Base-by-base conservation (phyloP, 129 eudicot species). In the Flaveria linearis region DNA sequence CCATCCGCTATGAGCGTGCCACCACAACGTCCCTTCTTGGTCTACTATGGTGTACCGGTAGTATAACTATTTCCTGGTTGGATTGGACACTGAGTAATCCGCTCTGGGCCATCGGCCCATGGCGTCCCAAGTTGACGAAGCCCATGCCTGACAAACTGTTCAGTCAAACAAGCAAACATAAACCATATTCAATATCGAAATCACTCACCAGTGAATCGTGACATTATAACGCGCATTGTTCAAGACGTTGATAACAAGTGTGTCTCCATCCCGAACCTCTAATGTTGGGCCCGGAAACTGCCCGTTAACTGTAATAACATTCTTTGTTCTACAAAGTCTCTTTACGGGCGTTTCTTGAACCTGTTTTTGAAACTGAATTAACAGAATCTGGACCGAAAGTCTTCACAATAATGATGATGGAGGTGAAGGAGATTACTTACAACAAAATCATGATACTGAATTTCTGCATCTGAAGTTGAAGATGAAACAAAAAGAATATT, bases 1-100 rank as follows among this genome's bases (percentile, higher is more conserved):
- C 97, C 97, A 91, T 81, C 83, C 51, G 85, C 88, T 91, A 74
- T 91, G 97, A 76, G 97, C 97, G 56, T 91, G 97, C 97, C 97
- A 91, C 95, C 96, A 92, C 50, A 89, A 71, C 63, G 96, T 92
- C 49, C 96, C 97, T 47, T 87, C 96, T 46, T 89, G 96, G 66
- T 87, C 81, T 33, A 78, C 78, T 53, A 89, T 89, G 23, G 86
- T 84, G 83, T 80, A 89, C 39, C 80, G 69, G 83, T 92, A 89
- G 91, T 87, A 84, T 87, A 92, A 70, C 80, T 82, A 63, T 71
- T 82, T 73, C 97, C 97, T 2, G 97, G 91, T 63, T 60, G 87
- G 26, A 92, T 92, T 2, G 97, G 97, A 50, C 97, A 92, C 47
- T 92, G 97, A 20, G 97, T 92, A 50, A 92, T 86, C 56, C 75